Conservation (phyloP, 148 eudicot genomes). For the Bassia scoparia region DNA sequence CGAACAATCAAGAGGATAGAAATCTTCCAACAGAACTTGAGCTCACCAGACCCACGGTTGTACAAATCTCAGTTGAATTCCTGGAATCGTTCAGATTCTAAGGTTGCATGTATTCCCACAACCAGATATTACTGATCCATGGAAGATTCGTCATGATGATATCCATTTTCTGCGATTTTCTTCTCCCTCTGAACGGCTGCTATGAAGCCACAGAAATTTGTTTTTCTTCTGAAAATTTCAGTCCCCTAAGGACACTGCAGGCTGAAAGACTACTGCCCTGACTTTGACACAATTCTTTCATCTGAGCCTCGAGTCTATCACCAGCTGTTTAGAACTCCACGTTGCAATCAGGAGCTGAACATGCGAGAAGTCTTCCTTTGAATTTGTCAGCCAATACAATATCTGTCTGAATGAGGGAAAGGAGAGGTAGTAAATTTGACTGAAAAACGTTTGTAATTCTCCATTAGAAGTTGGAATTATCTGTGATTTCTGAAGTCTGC, state of each 20-base stretch:
- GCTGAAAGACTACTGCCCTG: conserved; percentile 20
- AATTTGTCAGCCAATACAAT: conserved; percentile 20
- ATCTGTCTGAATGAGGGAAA: conserved; percentile 14
- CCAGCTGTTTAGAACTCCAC: conserved; percentile 18
- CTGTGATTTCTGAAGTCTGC: not conserved
- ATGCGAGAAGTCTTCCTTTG: conserved; percentile 11
- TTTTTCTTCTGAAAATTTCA: conserved; percentile 2
- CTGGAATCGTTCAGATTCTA: conserved; percentile 7
- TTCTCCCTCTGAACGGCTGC: conserved; percentile 7
- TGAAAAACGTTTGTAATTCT: not conserved
- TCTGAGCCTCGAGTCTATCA: conserved; percentile 15
- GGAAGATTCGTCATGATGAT: conserved; percentile 14
- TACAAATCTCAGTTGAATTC: conserved; percentile 23
- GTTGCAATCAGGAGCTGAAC: conserved; percentile 15
- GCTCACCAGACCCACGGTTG: conserved; percentile 22
- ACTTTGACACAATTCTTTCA: conserved; percentile 5
- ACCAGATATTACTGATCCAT: conserved; percentile 14
- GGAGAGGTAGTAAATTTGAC: conserved; percentile 25
- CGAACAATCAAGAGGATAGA: conserved; percentile 13
- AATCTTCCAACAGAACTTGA: conserved; percentile 1
- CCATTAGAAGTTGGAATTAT: not conserved
- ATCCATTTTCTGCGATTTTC: conserved; percentile 3
- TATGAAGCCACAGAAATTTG: conserved; percentile 8
- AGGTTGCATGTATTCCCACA: conserved; percentile 14
- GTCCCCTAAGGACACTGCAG: conserved; percentile 2